Evolutionary conservation across 768 basidiomycete genomes (phyloP).

Genomic region (Mycena galericulata): DNA sequence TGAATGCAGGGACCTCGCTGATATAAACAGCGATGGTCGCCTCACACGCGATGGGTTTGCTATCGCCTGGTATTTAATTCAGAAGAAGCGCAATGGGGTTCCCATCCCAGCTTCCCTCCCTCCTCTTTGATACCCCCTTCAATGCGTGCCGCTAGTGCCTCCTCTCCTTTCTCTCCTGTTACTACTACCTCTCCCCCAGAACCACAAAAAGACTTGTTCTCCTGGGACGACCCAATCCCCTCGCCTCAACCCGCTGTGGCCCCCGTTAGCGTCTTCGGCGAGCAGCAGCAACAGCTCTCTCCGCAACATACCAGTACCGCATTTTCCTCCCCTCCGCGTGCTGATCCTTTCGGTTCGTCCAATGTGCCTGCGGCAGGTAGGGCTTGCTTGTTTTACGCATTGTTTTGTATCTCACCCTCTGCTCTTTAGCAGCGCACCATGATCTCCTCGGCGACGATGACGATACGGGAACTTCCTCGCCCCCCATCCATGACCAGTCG

Average conservation of each 20-base stretch:
- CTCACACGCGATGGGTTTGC: constrained; percentile 95
- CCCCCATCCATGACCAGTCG: constrained; percentile 76
- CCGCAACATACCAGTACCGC: constrained; percentile 51
- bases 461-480: constrained; percentile 57
- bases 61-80: constrained; percentile 94
- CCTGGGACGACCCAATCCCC: constrained; percentile 68
- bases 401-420: constrained; percentile 30
- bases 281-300: constrained; percentile 46
- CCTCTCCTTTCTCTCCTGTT: constrained; percentile 54
- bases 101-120: constrained; percentile 82
- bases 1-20: constrained; percentile 86
- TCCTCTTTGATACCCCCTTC: constrained; percentile 84
- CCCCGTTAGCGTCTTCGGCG: constrained; percentile 52
- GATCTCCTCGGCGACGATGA: constrained; percentile 87
- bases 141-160: constrained; percentile 62
- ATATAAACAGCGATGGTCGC: constrained; percentile 88
- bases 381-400: constrained; percentile 21
- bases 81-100: constrained; percentile 83
- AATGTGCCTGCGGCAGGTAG: constrained; percentile 39
- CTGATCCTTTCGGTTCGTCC: constrained; percentile 66
- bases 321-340: constrained; percentile 43
- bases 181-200: constrained; percentile 61
- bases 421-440: constrained; percentile 39
- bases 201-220: constrained; percentile 58
- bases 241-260: constrained; percentile 55